Evolutionary conservation across 139 green algal genomes (phyloP), one percentile per base, ranked within the genome.

Genomic region (Chlamydomonas sp.): DNA sequence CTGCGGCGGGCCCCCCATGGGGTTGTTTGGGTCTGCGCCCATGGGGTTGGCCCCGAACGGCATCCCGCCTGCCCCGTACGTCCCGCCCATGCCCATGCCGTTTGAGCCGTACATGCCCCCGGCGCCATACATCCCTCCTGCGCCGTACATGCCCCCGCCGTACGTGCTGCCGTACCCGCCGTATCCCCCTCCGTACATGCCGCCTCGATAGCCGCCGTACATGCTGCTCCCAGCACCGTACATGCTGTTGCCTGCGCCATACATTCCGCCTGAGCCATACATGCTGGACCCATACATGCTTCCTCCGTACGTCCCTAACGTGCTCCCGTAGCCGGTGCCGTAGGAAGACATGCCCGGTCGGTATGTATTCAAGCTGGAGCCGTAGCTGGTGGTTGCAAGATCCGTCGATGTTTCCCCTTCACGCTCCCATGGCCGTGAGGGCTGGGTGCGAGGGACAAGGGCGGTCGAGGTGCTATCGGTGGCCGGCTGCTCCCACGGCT

Each of bases 401-500:
- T 60, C 49, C 73, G 71, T 73, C 67, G 66, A 57, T 1, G 77
- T 66, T 72, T 85, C 18, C 84, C 89, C 60, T 92, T 84, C 17
- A 10, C 85, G 90, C 68, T 95, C 92, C 91, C 91, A 95, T 2
- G 91, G 92, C 10, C 91, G 87, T 4, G 85, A 61, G 4, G 78
- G 58, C 18, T 85, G 80, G 2, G 71, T 57, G 16, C 78, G 63
- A 69, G 79, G 64, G 71, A 80, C 59, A 14, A 82, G 58, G 4
- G 63, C 64, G 5, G 71, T 20, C 12, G 57, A 20, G 17, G 64
- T 67, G 31, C 4, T 16, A 59, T 31, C 63, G 12, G 67, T 58
- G 67, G 71, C 63, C 18, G 90, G 69, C 74, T 89, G 74, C 80
- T 94, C 91, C 93, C 93, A 96, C 16, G 92, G 93, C 80, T 95